phyloP scores from a whole-genome alignment of 352 stramenopile species.

The Globisporangium barbulae region DNA sequence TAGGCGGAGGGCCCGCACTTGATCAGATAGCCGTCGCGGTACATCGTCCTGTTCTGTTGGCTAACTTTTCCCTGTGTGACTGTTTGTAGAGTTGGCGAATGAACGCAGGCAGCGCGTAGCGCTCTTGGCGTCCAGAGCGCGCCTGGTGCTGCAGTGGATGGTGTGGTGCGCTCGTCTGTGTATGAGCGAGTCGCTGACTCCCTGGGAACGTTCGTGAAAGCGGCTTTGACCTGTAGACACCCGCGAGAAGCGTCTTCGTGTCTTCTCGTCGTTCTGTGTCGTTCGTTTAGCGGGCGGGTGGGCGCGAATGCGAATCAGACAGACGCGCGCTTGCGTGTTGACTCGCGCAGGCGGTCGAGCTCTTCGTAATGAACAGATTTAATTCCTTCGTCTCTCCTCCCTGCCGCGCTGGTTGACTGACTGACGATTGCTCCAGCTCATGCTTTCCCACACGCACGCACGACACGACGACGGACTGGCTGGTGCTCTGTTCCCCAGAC shows the following conservation, averaged over 20 bases:
- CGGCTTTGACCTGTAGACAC: neutral
- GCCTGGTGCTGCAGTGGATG: neutral
- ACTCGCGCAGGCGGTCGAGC: neutral
- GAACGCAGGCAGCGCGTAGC: neutral
- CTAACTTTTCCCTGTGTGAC: neutral
- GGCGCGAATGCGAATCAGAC: conserved; percentile 3
- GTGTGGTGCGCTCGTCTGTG: neutral
- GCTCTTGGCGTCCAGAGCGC: neutral
- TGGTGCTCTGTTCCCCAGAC: neutral
- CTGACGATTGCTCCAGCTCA: no score
- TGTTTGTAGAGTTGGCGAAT: conserved; percentile 1
- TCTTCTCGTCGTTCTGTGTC: neutral
- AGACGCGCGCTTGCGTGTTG: neutral
- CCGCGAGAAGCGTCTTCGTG: neutral
- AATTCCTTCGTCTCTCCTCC: neutral
- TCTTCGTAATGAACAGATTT: conserved; percentile 1
- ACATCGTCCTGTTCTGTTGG: conserved; percentile 37
- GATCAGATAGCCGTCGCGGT: conserved; percentile 77
- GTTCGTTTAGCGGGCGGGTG: neutral
- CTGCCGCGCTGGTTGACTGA: neutral
- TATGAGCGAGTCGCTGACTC: conserved; percentile 2
- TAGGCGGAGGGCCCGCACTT: conserved; percentile 48
- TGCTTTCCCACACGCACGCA: no score
- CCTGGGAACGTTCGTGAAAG: conserved; percentile 8
- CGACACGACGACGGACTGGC: no score